phyloP scores from a whole-genome alignment of 306 rosid genomes.

The Crataegus laevigata region DNA sequence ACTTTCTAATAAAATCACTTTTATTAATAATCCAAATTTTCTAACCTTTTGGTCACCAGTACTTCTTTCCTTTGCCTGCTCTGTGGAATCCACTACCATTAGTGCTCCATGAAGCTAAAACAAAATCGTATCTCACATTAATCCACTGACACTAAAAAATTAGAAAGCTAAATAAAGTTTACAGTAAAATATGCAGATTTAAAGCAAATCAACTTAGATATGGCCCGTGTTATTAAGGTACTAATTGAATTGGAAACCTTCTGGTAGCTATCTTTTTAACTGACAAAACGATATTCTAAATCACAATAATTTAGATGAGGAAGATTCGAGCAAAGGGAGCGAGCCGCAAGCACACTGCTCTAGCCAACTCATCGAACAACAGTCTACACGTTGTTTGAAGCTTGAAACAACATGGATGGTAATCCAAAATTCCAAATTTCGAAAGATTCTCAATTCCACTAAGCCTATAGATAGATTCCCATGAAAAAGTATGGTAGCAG shows the following conservation, averaged over 20 bases:
- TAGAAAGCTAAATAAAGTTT: neutral
- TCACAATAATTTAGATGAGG: neutral
- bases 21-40: neutral
- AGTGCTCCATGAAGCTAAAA: slow-evolving; percentile 43
- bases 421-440: neutral
- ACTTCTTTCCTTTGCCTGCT: slow-evolving; percentile 35
- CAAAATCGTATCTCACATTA: neutral
- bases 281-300: neutral
- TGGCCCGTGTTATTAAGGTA: neutral
- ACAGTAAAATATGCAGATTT: neutral
- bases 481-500: neutral
- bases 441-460: neutral
- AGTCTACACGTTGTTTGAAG: no score
- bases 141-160: neutral
- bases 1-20: neutral
- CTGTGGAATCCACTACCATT: slow-evolving; percentile 47
- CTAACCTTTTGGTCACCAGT: slow-evolving; percentile 58
- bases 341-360: no score
- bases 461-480: slow-evolving; percentile 1
- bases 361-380: no score
- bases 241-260: neutral
- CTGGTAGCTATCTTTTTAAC: neutral
- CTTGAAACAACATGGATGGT: neutral
- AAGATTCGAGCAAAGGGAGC: neutral
- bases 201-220: neutral